Evolutionary conservation across 192 early-diverging fungal species (phyloP).

Genomic region (Thamnidium elegans): DNA sequence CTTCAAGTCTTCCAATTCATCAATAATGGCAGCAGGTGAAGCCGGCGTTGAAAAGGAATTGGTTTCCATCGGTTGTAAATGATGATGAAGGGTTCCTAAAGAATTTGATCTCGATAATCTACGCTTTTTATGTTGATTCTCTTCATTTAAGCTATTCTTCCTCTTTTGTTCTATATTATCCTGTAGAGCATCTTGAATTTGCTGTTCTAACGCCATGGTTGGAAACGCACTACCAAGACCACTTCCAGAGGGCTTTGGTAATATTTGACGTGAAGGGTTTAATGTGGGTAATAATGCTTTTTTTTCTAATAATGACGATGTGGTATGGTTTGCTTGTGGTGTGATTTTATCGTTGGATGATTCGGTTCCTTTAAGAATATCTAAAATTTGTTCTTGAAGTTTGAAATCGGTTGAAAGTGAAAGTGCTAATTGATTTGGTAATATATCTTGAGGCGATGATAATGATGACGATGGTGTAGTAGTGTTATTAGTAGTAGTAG

Average conservation of each 20-base stretch:
- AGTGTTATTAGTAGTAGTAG: slow-evolving; percentile 11
- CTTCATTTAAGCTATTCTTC: not conserved
- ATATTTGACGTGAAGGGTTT: slow-evolving; percentile 15
- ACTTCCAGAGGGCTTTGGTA: slow-evolving; percentile 16
- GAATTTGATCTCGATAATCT: not conserved
- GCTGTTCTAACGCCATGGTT: slow-evolving; percentile 8
- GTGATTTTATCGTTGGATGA: not conserved
- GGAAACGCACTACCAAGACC: not conserved
- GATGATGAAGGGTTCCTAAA: not conserved
- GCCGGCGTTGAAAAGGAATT: not conserved
- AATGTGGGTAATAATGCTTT: not conserved
- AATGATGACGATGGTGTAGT: not conserved
- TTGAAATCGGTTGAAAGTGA: slow-evolving; percentile 8
- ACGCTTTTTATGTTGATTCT: slow-evolving; percentile 6
- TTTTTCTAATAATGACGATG: not conserved
- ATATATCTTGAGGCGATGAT: not conserved
- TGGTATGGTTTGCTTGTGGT: not conserved
- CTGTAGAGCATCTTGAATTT: slow-evolving; percentile 6
- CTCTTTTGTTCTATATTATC: not conserved
- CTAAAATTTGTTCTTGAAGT: slow-evolving; percentile 20
- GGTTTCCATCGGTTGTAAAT: not conserved
- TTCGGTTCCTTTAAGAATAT: slow-evolving; percentile 10
- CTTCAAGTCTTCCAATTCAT: slow-evolving; percentile 2
- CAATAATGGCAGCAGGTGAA: not conserved
- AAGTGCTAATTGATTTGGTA: slow-evolving; percentile 2